Conservation (phyloP, 2,329 filamentous ascomycete genomes). For the Penicillium italicum region DNA sequence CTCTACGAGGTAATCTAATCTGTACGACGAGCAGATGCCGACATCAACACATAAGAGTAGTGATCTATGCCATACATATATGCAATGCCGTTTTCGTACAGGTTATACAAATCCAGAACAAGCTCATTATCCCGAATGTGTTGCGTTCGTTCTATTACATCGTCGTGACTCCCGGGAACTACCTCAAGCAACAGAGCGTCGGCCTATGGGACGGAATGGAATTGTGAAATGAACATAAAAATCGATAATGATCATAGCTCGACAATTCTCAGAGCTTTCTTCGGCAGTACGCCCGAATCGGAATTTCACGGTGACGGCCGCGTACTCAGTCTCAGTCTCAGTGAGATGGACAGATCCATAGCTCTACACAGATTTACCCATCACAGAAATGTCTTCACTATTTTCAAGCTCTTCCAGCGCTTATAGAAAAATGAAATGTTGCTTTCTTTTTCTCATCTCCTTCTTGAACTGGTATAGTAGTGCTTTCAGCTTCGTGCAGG, state of each 20-base stretch:
- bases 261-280: neutral
- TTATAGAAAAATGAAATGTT: neutral
- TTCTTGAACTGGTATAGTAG: neutral
- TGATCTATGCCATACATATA: neutral
- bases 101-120: neutral
- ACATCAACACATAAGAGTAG: neutral
- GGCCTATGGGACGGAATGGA: constrained; percentile 8
- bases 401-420: neutral
- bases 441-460: neutral
- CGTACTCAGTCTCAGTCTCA: neutral
- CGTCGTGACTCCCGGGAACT: neutral
- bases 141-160: neutral
- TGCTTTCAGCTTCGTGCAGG: neutral
- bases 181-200: neutral
- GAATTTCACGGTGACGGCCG: constrained; percentile 10
- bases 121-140: neutral
- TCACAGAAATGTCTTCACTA: neutral
- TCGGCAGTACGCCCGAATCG: constrained; percentile 10
- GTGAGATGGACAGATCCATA: neutral
- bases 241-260: constrained; percentile 11
- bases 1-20: neutral
- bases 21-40: neutral
- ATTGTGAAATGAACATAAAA: constrained; percentile 5
- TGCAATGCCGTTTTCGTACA: neutral
- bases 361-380: neutral